Evolutionary conservation across 2,329 filamentous ascomycete genomes (phyloP), one percentile per base, ranked within the genome.

Genomic region (Geosmithia flava): DNA sequence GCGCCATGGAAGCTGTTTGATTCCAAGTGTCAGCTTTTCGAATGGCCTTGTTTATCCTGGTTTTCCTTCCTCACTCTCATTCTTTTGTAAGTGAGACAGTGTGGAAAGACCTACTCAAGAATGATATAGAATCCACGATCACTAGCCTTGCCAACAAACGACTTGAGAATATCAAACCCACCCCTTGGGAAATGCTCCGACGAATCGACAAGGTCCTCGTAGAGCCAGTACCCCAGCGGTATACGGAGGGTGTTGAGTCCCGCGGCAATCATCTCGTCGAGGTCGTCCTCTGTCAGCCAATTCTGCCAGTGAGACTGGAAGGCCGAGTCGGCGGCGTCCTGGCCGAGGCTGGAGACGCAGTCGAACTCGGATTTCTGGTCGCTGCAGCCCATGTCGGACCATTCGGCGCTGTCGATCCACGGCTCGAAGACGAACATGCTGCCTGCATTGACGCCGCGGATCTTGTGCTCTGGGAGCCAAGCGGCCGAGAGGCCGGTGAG

Each of bases 361-460:
- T 77, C 74, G 52, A 74, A 77, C 59, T 78, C 74, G 42, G 70
- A 71, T 16, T 65, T 58, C n/a, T 62, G 54, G 2, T 54, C 62
- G 8, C 58, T 58, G 52, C 75, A 78, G 33, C 72, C 72, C 56
- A 76, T 74, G 17, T 53, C 53, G 17, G 51, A 57, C 73, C 75
- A 79, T 46, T 65, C 64, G 27, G 59, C 55, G 16, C 54, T 52
- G 44, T 67, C 67, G 56, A 78, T 72, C 75, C 75, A 78, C 7
- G 72, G 72, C 59, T 79, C 75, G 33, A 70, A 60, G 47, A 78
- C 57, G 54, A 78, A 76, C 20, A 70, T 63, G 1, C 69, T 68
- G 6, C 75, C 73, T 8, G 77, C 59, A 55, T 78, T 78, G 49
- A 78, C 75, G 30, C 75, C 75, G 10, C 74, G 70, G 47, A 78